Evolutionary conservation across 2,329 filamentous ascomycete species (phyloP).

Genomic region (Cladophialophora bantiana): DNA sequence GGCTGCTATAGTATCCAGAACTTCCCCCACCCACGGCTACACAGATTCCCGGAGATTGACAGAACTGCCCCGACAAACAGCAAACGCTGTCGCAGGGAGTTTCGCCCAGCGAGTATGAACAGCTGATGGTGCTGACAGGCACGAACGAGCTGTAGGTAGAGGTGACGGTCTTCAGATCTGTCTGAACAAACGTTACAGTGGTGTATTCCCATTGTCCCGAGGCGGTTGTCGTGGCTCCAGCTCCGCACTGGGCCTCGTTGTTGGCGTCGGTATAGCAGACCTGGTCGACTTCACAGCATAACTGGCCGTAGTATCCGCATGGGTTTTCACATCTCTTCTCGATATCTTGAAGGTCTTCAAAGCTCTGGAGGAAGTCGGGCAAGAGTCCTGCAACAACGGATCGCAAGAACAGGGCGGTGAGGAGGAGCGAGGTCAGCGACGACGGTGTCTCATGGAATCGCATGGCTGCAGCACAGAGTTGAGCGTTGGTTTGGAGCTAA

Average conservation of each 20-base stretch:
- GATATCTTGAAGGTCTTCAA: conserved; percentile 37
- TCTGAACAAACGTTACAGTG: conserved; percentile 65
- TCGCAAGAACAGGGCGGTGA: conserved; percentile 29
- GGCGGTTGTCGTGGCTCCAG: conserved; percentile 38
- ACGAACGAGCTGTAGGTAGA: conserved; percentile 59
- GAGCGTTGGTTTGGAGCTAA: conserved; percentile 4
- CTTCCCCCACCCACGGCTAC: conserved; percentile 43
- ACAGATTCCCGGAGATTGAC: conserved; percentile 48
- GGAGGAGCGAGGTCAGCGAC: conserved; percentile 30
- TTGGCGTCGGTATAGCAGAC: conserved; percentile 59
- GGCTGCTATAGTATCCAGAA: conserved; percentile 45
- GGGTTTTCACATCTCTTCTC: conserved; percentile 53
- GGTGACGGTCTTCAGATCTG: conserved; percentile 61
- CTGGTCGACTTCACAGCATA: conserved; percentile 57
- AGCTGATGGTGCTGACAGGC: conserved; percentile 45
- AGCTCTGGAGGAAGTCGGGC: conserved; percentile 38
- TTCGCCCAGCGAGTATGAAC: conserved; percentile 56
- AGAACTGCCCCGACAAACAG: conserved; percentile 54
- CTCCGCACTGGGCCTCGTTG: conserved; percentile 57
- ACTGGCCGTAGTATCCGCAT: conserved; percentile 60
- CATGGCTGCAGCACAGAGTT: conserved; percentile 30
- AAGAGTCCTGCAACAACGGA: conserved; percentile 37
- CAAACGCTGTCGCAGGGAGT: conserved; percentile 54
- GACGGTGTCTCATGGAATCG: conserved; percentile 28
- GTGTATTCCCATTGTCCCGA: conserved; percentile 59